Percentiles rank a stretch among this genome's conserved stretches.
phyloP scores from a whole-genome alignment of 2,329 filamentous ascomycete species.

The Tolypocladium sp. region DNA sequence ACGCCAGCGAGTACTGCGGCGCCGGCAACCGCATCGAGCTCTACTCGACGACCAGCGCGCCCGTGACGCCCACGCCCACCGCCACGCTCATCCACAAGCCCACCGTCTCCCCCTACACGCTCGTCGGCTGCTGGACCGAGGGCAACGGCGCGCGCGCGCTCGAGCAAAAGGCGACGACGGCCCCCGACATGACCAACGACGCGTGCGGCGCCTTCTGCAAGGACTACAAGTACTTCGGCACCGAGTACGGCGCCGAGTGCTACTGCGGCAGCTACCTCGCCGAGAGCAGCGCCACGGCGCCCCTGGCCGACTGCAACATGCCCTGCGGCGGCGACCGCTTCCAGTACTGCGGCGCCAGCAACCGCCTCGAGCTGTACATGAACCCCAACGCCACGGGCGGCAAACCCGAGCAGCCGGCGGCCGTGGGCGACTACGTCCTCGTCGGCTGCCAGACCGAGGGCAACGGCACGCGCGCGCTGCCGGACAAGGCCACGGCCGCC shows the following conservation, averaged over 20 bases:
- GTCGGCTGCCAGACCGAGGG: slow-evolving; percentile 28
- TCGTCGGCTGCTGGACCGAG: slow-evolving; percentile 33
- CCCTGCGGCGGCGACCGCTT: slow-evolving; percentile 20
- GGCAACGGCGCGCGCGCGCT: slow-evolving; percentile 25
- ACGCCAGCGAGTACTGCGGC: slow-evolving; percentile 31
- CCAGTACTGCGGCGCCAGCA: slow-evolving; percentile 23
- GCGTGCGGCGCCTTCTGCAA: slow-evolving; percentile 23
- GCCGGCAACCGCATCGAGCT: slow-evolving; percentile 32
- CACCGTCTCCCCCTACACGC: slow-evolving; percentile 16
- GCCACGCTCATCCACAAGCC: slow-evolving; percentile 12
- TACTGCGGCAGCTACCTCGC: slow-evolving; percentile 26
- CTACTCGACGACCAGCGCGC: slow-evolving; percentile 29
- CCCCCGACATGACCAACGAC: slow-evolving; percentile 22
- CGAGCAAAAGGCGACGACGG: slow-evolving; percentile 12
- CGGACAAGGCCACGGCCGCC: slow-evolving; percentile 10
- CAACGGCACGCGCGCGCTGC: slow-evolving; percentile 22
- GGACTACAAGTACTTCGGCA: slow-evolving; percentile 30
- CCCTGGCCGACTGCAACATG: slow-evolving; percentile 23
- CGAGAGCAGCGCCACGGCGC: slow-evolving; percentile 14
- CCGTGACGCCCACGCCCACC: slow-evolving; percentile 17
- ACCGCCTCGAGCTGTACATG: slow-evolving; percentile 24
- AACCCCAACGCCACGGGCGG: slow-evolving; percentile 14
- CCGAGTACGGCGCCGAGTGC: slow-evolving; percentile 29
- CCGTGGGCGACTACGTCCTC: slow-evolving; percentile 20
- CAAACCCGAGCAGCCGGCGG: slow-evolving; percentile 20